Base-by-base conservation (phyloP, 73 alveolate genomes). In the Blepharisma stoltei region DNA sequence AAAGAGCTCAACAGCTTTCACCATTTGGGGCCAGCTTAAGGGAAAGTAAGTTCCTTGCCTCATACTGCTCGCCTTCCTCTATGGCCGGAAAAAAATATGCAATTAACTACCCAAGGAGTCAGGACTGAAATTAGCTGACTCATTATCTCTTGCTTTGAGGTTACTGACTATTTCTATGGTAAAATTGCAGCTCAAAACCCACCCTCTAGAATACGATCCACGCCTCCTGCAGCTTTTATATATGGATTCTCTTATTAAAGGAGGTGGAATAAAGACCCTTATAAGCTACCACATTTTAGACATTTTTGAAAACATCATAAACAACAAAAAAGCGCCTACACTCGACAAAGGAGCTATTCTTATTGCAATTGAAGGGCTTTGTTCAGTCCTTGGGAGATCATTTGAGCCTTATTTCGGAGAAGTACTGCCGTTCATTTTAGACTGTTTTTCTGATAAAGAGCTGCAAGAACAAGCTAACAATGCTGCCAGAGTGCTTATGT, bases 381-480 rank as follows among this genome's bases (percentile, higher is more conserved):
- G 90, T 8, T 7, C 71, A 27, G 54, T 86, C 54, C 71, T 80
- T 4, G 92, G 92, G 0, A 83, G 83, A 49, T 54, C 54, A 60
- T 78, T 88, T 83, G 95, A 88, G 67, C 54, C 79, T 48, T 53
- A 88, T 60, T 47, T 84, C 20, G 83, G 67, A 6, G 66, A 48
- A 27, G 70, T 84, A 23, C 68, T 88, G 6, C 95, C 91, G 6
- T 45, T 75, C 49, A 83, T 88, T 37, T 48, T 84, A 68, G 73
- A 48, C 6, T 60, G 90, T 55, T 71, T 88, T 50, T 50, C 90
- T 8, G 89, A 83, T 50, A 84, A 79, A 47, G 52, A 54, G 9
- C 88, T 88, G n/a, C 82, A 90, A 83, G 75, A 54, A 5, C 86
- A 88, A 6, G 92, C 91, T 5, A 23, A 55, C 1, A 41, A 70